phyloP scores from a whole-genome alignment of 1,284 basidiomycete species.

The Naganishia cerealis region DNA sequence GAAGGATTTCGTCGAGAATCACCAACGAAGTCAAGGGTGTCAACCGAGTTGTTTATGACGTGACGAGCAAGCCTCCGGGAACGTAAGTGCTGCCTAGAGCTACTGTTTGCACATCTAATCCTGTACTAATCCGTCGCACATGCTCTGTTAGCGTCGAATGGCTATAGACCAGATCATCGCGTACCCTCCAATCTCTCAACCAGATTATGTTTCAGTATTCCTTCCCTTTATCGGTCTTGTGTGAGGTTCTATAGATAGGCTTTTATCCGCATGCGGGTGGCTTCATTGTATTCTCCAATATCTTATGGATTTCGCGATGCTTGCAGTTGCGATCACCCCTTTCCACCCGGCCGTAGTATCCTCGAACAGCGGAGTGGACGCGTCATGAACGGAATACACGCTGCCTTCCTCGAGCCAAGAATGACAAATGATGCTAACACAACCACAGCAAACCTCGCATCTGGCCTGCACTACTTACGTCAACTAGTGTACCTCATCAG shows the following conservation, averaged over 20 bases:
- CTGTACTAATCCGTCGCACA: not conserved
- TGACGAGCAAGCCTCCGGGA: slow-evolving; percentile 95
- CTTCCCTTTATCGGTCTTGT: slow-evolving; percentile 20
- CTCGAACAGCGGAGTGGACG: not conserved
- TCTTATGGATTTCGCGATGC: not conserved
- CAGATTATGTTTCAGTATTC: not conserved
- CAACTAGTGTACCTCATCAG: not conserved
- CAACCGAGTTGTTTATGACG: slow-evolving; percentile 92
- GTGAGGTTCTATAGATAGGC: slow-evolving; percentile 22
- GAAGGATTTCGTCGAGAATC: slow-evolving; percentile 91
- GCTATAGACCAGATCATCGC: slow-evolving; percentile 37
- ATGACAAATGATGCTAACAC: too few relatives aligned
- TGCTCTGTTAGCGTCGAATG: slow-evolving; percentile 44
- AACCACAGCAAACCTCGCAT: not conserved
- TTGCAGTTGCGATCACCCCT: slow-evolving; percentile 7
- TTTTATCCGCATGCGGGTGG: slow-evolving; percentile 2
- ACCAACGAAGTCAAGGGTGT: slow-evolving; percentile 89
- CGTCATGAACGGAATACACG: not conserved
- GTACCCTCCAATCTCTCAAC: not conserved
- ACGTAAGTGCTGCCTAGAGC: slow-evolving; percentile 53
- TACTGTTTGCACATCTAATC: not conserved
- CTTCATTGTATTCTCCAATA: slow-evolving; percentile 7
- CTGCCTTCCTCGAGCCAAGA: too few relatives aligned
- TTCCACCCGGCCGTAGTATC: not conserved
- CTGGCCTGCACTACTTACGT: not conserved